These are phyloP conservation scores for Pseudopyricularia javanii DNA, from an alignment of 2,329 filamentous ascomycete species.

Conservation along the genomic window DNA sequence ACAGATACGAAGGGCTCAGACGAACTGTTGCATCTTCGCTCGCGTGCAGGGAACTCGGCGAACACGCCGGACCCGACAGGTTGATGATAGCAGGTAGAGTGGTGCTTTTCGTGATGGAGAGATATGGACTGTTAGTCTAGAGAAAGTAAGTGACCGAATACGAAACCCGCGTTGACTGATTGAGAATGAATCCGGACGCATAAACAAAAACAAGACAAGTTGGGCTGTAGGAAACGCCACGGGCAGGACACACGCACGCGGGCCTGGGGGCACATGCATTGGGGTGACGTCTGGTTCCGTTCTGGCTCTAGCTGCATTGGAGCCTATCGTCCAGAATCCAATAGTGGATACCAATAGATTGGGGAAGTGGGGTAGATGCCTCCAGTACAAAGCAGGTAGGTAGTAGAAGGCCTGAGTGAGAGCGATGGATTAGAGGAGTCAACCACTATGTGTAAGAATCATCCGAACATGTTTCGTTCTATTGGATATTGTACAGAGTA, in stretches of 20 bases:
- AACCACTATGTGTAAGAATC: too few species aligned
- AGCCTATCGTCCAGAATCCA: too few species aligned
- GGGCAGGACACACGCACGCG: neutral
- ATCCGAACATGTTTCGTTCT: too few species aligned
- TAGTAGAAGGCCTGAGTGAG: too few species aligned
- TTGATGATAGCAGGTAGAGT: neutral
- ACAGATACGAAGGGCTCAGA: neutral
- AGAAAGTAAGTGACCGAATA: neutral
- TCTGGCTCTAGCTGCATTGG: neutral
- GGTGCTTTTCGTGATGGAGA: neutral
- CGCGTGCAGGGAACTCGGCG: neutral
- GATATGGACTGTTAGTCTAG: neutral
- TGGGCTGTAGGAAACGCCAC: neutral
- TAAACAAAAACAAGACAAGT: neutral
- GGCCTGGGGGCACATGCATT: neutral
- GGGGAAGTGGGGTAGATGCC: neutral
- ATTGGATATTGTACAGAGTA: too few species aligned
- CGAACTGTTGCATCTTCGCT: neutral
- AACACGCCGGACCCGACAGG: neutral
- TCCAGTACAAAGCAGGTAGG: too few species aligned
- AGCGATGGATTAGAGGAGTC: too few species aligned
- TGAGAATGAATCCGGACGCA: neutral
- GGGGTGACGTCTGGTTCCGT: neutral
- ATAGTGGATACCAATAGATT: neutral
- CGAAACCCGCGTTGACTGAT: neutral